phyloP scores from a whole-genome alignment of 805 yeast genomes.

The Suhomyces sp. region DNA sequence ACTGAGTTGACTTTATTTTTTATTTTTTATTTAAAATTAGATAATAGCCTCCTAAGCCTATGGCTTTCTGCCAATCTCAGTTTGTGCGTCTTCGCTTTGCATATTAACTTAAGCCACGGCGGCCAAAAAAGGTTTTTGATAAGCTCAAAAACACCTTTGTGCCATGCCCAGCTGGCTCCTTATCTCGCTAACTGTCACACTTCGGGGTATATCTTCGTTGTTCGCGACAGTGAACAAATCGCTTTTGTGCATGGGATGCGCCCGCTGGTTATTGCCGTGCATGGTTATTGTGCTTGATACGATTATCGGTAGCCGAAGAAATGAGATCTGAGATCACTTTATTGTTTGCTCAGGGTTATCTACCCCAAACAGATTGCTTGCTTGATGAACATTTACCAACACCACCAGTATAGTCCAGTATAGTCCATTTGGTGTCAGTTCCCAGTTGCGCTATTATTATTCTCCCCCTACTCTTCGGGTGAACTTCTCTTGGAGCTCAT shows the following conservation, averaged over 20 bases:
- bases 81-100: not conserved
- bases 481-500: not conserved
- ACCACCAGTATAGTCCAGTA: not conserved
- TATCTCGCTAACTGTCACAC: not conserved
- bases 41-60: not conserved
- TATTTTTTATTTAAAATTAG: not conserved
- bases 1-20: not conserved
- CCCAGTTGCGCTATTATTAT: not conserved
- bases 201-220: not conserved
- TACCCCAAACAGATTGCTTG: not conserved
- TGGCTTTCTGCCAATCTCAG: not conserved
- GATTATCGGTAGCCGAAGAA: too few relatives aligned
- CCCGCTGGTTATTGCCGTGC: not conserved
- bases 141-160: not conserved
- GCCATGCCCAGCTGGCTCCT: not conserved
- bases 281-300: not conserved
- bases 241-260: not conserved
- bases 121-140: not conserved
- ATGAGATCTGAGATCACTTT: not conserved
- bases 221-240: not conserved
- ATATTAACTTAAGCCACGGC: not conserved
- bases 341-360: not conserved
- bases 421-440: not conserved
- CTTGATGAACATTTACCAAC: not conserved
- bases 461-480: not conserved